Evolutionary conservation across 2,329 filamentous ascomycete genomes (phyloP), one percentile per base, ranked within the genome.

Genomic region (Monilinia polystroma): DNA sequence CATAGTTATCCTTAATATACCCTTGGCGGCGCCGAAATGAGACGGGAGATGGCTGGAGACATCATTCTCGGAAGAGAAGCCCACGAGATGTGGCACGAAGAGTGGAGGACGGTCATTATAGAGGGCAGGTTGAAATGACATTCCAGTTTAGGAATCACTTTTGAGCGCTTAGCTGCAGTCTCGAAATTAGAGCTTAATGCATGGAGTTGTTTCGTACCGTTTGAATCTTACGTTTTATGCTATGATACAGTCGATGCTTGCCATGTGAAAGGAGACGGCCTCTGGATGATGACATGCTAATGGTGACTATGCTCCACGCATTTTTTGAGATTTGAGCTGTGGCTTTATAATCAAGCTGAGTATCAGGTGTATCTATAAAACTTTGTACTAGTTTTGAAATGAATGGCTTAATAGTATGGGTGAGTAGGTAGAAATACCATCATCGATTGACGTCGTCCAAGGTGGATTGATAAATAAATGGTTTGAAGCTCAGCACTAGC

Each of bases 121-220:
- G 45, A 35, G 58, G 45, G 32, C 32, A 26, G 10, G 12, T 51
- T 18, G 58, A 62, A 62, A 38, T 38, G 4, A 26, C 14, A 10
- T 49, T 62, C 58, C 20, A 41, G 14, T 10, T 51, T 62, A 38
- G 45, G 58, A 38, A 10, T 64, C 32, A 38, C 6, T 57, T 47
- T 56, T 55, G 62, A 64, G 62, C 62, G 41, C 62, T 64, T 64
- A 57, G 43, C 32, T 64, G 62, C 52, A 56, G 62, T 64, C 51
- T 64, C 52, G 51, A 56, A 43, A 41, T 26, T 18, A 51, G 14
- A 47, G 35, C 26, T 56, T 47, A 32, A 56, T 57, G 51, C 23
- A 64, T 55, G 26, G 20, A 23, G 32, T 41, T 62, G 5, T 38
- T 62, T 51, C 45, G n/a, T 23, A 38, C n/a, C 38, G 23, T 20